A percentile compares a stretch with the other conserved stretches of the same genome.
phyloP scores from a whole-genome alignment of 306 rosid genomes.

The Mimosa bimucronata region DNA sequence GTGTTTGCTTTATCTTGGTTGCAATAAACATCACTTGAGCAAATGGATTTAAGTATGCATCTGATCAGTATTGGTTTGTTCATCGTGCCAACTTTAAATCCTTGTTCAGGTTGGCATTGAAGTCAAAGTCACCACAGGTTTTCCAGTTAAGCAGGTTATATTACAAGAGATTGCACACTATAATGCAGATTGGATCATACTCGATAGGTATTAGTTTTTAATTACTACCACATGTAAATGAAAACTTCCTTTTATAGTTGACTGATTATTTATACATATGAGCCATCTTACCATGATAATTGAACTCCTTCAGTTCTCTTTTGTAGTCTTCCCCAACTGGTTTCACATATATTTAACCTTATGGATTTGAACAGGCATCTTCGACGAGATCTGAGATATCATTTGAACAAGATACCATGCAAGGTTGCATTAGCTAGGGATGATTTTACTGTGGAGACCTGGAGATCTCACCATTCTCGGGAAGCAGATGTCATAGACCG shows the following conservation, averaged over 20 bases:
- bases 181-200: slow-evolving; percentile 59
- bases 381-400: neutral
- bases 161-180: slow-evolving; percentile 51
- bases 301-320: neutral
- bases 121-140: slow-evolving; percentile 66
- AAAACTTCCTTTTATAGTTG: neutral
- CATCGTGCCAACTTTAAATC: neutral
- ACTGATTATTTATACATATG: neutral
- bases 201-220: slow-evolving; percentile 54
- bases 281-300: neutral
- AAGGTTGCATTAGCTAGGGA: neutral
- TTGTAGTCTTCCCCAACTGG: neutral
- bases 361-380: neutral
- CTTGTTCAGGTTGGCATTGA: slow-evolving; percentile 53
- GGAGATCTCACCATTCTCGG: neutral
- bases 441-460: neutral
- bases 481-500: neutral
- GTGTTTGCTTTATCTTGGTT: neutral
- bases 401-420: neutral
- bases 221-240: neutral
- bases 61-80: neutral
- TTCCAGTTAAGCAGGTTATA: slow-evolving; percentile 61
- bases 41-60: neutral
- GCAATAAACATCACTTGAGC: neutral
- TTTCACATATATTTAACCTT: neutral